Conservation (phyloP, 306 rosid genomes). For the Erythrophleum fordii region DNA sequence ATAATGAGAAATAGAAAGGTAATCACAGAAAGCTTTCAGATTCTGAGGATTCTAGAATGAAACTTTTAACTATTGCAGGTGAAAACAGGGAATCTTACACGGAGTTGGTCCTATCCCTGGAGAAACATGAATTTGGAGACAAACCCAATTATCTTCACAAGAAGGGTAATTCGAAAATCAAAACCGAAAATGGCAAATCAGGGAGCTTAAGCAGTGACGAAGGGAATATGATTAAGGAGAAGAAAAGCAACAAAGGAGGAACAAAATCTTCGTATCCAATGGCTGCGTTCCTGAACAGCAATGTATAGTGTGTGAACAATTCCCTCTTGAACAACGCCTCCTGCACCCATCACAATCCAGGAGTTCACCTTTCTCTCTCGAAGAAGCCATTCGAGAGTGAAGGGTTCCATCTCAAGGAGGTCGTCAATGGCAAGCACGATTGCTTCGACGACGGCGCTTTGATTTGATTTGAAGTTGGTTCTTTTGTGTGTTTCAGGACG, state of each 20-base stretch:
- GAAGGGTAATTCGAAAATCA: slow-evolving; percentile 34
- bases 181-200: slow-evolving; percentile 21
- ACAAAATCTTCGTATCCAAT: slow-evolving; percentile 46
- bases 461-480: background rate
- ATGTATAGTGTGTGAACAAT: slow-evolving; percentile 89
- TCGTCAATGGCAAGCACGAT: slow-evolving; percentile 20
- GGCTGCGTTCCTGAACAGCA: slow-evolving; percentile 78
- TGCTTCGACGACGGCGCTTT: background rate
- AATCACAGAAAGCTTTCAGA: slow-evolving; percentile 33
- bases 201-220: slow-evolving; percentile 41
- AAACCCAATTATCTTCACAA: slow-evolving; percentile 38
- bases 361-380: slow-evolving; percentile 71
- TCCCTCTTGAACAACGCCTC: slow-evolving; percentile 63
- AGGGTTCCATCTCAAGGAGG: slow-evolving; percentile 52
- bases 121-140: slow-evolving; percentile 42
- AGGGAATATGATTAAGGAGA: slow-evolving; percentile 27
- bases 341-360: slow-evolving; percentile 81
- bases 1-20: slow-evolving; percentile 41
- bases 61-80: slow-evolving; percentile 81
- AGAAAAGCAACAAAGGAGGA: slow-evolving; percentile 45
- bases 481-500: slow-evolving; percentile 33
- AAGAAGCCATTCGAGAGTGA: slow-evolving; percentile 56
- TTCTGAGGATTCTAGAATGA: slow-evolving; percentile 54
- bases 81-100: slow-evolving; percentile 87
- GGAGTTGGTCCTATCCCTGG: slow-evolving; percentile 60